Conservation (phyloP, 1,139 yeast species). For the Pichia sp. region DNA sequence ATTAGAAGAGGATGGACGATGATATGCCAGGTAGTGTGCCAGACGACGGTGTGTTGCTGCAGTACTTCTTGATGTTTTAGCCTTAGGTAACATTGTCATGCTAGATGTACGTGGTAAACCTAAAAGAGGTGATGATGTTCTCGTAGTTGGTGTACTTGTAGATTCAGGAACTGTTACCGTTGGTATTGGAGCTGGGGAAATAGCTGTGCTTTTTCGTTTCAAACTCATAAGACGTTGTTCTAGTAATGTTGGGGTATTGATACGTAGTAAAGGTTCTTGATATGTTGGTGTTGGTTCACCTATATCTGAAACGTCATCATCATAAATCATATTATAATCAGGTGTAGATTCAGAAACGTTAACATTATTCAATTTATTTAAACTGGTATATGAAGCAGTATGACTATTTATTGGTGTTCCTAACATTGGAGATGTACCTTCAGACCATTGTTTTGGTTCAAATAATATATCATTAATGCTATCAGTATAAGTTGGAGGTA, state of each 20-base stretch:
- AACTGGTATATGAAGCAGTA: slow-evolving; percentile 1
- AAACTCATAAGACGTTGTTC: background rate
- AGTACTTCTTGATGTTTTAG: too few species aligned
- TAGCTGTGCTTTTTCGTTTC: background rate
- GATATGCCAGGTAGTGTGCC: too few species aligned
- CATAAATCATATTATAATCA: slow-evolving; percentile 25
- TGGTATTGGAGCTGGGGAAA: too few species aligned
- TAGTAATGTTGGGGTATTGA: too few species aligned
- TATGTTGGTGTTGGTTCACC: slow-evolving; percentile 28
- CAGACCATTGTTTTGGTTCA: slow-evolving; percentile 18
- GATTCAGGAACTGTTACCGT: too few species aligned
- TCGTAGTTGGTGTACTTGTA: background rate
- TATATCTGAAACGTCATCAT: slow-evolving; percentile 20
- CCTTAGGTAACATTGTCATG: too few species aligned
- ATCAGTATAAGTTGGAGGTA: slow-evolving; percentile 23
- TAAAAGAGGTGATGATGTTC: background rate
- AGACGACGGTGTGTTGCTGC: too few species aligned
- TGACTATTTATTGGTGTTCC: slow-evolving; percentile 4
- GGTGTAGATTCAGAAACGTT: slow-evolving; percentile 23
- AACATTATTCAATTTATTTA: background rate
- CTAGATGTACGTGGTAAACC: too few species aligned
- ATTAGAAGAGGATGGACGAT: too few species aligned
- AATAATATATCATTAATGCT: slow-evolving; percentile 20
- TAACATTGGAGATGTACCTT: slow-evolving; percentile 7
- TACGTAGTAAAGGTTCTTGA: too few species aligned